A percentile compares a stretch with the other conserved stretches of the same genome.
phyloP scores from a whole-genome alignment of 768 basidiomycete species.

The Russula griseocarnosa region DNA sequence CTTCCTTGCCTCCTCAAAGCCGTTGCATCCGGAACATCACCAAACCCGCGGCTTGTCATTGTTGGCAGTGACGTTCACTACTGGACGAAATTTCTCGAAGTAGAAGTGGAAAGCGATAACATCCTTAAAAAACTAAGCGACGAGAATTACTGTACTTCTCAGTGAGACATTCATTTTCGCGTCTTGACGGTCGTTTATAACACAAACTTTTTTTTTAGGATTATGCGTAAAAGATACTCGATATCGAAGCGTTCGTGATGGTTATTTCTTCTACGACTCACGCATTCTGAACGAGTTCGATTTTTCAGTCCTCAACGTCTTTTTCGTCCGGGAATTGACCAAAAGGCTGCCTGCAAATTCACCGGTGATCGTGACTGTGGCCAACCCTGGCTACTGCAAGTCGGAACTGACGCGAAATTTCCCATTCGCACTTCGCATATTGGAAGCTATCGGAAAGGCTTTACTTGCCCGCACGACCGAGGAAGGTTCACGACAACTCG shows the following conservation, averaged over 20 bases:
- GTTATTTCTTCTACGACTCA: no score
- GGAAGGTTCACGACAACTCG: constrained; percentile 20
- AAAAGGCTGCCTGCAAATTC: constrained; percentile 23
- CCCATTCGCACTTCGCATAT: neutral
- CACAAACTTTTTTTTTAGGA: neutral
- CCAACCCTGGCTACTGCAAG: constrained; percentile 25
- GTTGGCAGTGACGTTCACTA: constrained; percentile 25
- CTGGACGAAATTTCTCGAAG: constrained; percentile 2
- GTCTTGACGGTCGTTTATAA: neutral
- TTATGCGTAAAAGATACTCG: constrained; percentile 13
- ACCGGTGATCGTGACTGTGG: constrained; percentile 20
- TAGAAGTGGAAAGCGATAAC: constrained; percentile 11
- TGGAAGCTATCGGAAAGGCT: neutral
- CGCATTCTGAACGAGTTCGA: neutral
- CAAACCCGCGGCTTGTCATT: constrained; percentile 23
- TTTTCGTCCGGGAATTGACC: constrained; percentile 25
- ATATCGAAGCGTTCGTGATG: constrained; percentile 22
- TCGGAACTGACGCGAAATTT: constrained; percentile 12
- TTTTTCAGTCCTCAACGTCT: constrained; percentile 21
- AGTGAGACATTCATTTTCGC: neutral
- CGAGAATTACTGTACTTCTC: constrained; percentile 15
- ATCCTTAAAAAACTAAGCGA: constrained; percentile 15
- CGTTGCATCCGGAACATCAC: constrained; percentile 13
- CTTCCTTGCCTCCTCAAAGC: constrained; percentile 23
- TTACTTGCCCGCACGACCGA: constrained; percentile 16